These are phyloP conservation scores for Botrytis deweyae DNA, from an alignment of 2,329 filamentous ascomycete genomes.

Conservation along the genomic window DNA sequence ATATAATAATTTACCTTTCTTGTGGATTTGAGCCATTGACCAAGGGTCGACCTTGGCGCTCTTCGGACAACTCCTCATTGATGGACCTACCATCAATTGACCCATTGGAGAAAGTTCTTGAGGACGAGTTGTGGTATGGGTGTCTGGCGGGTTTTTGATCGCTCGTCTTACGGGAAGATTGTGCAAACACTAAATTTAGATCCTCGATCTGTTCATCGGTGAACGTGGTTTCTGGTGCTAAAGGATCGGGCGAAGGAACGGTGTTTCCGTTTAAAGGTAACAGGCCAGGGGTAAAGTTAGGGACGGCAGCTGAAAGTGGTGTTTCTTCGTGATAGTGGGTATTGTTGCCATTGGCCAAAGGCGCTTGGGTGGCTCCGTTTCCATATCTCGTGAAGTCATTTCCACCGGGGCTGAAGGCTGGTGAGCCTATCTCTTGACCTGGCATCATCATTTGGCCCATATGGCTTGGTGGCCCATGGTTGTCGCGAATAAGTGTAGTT, in stretches of 20 bases:
- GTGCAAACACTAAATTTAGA: constrained; percentile 50
- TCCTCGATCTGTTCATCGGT: constrained; percentile 52
- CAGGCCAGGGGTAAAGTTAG: constrained; percentile 51
- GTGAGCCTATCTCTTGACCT: constrained; percentile 34
- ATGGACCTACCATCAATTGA: constrained; percentile 54
- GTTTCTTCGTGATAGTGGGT: constrained; percentile 45
- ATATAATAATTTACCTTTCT: constrained; percentile 40
- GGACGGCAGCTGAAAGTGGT: constrained; percentile 61
- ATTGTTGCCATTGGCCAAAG: constrained; percentile 43
- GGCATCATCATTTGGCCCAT: constrained; percentile 34
- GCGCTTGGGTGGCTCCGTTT: constrained; percentile 28
- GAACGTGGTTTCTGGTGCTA: constrained; percentile 45
- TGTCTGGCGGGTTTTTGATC: constrained; percentile 39
- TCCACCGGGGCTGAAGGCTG: constrained; percentile 38
- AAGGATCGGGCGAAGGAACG: constrained; percentile 27
- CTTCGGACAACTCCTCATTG: constrained; percentile 47
- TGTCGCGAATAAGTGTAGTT: constrained; percentile 39
- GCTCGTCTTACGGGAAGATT: constrained; percentile 41
- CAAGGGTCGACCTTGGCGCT: constrained; percentile 41
- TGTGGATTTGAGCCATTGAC: constrained; percentile 42
- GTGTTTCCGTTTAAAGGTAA: constrained; percentile 25
- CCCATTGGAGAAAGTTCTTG: constrained; percentile 55
- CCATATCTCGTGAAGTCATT: constrained; percentile 33
- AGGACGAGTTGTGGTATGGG: constrained; percentile 43
- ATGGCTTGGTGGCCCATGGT: constrained; percentile 27